Conservation (phyloP, 495 filamentous ascomycete species). For the Talaromyces adpressus region DNA sequence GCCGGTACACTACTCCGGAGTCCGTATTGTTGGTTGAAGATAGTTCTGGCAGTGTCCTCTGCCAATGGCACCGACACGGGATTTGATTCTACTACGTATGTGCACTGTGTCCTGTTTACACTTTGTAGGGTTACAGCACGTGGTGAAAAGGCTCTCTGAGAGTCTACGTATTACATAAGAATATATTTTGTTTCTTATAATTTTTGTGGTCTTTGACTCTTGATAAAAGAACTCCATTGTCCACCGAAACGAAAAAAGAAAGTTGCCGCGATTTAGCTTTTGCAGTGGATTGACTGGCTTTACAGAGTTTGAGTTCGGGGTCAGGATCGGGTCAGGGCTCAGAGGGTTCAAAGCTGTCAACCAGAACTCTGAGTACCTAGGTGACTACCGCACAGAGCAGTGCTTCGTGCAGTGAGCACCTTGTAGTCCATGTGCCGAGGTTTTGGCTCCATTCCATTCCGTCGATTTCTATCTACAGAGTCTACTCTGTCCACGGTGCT, state of each 20-base stretch:
- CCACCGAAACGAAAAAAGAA: not conserved
- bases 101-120: not conserved
- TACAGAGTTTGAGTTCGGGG: not conserved
- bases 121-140: not conserved
- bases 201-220: no score
- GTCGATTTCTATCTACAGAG: not conserved
- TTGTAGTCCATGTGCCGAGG: not conserved
- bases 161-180: not conserved
- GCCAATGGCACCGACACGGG: not conserved
- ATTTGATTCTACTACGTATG: not conserved
- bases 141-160: not conserved
- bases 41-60: not conserved
- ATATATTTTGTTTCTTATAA: not conserved
- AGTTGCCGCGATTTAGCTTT: not conserved
- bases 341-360: not conserved
- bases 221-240: not conserved
- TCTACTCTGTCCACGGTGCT: no score
- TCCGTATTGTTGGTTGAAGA: no score
- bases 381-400: not conserved
- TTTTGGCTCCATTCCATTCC: not conserved
- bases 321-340: no score
- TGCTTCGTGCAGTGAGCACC: not conserved
- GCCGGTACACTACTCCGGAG: not conserved
- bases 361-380: not conserved
- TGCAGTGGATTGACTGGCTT: not conserved